Conservation (phyloP, 805 yeast species). For the Kuraishia cidri region DNA sequence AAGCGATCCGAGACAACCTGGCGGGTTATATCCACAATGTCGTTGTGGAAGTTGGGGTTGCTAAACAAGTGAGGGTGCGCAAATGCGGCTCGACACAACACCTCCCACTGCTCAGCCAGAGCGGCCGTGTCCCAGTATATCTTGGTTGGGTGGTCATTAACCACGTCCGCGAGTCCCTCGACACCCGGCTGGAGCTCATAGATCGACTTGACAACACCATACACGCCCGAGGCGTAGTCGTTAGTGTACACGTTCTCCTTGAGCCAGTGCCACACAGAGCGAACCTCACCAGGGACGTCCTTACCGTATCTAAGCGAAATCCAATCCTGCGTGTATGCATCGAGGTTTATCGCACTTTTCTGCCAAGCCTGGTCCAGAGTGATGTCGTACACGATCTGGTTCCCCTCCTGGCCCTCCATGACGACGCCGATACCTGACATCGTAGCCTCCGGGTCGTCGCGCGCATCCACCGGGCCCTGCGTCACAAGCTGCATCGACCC, state of each 20-base stretch:
- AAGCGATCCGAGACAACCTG: constrained; percentile 6
- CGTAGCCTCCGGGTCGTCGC: constrained; percentile 2
- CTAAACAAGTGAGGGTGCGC: constrained; percentile 1
- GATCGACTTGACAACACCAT: constrained; percentile 5
- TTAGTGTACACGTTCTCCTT: constrained; percentile 4
- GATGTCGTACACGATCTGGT: constrained; percentile 5
- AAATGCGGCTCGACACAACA: background rate
- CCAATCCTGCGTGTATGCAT: constrained; percentile 2
- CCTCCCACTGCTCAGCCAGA: constrained; percentile 3
- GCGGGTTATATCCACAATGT: constrained; percentile 4
- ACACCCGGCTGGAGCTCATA: constrained; percentile 5
- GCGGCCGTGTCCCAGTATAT: constrained; percentile 6
- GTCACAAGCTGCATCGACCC: constrained; percentile 5
- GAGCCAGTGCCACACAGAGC: constrained; percentile 3
- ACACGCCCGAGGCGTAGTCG: constrained; percentile 1
- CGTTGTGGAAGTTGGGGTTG: constrained; percentile 4
- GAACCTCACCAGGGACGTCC: constrained; percentile 2
- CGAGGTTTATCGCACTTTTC: constrained; percentile 1
- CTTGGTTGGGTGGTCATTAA: constrained; percentile 5
- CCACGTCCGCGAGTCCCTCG: constrained; percentile 3
- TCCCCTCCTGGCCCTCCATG: constrained; percentile 7
- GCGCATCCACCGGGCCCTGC: constrained; percentile 4
- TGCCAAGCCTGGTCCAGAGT: constrained; percentile 6
- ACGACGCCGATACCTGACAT: constrained; percentile 6
- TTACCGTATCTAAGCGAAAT: constrained; percentile 4